Base-by-base conservation (phyloP, 108 stramenopile species). In the Nitzschia palea region DNA sequence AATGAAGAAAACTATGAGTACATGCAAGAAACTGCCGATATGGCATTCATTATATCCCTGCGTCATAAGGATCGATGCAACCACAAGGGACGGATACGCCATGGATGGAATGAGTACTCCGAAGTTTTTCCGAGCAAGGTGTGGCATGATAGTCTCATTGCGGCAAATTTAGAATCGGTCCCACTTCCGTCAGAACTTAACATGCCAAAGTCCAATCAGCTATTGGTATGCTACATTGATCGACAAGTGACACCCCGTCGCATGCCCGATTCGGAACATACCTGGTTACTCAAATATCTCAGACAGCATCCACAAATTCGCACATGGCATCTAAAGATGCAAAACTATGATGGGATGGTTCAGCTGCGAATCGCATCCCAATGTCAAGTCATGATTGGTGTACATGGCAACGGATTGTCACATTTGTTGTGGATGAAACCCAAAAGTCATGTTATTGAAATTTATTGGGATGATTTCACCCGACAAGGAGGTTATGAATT, bases 241-340 rank as follows among this genome's bases (percentile, higher is more conserved):
- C 54, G 54, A 29, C 54, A 55, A 55, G 31, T 14, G 5, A 55
- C 28, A 17, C 12, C 54, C 27, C 28, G 54, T 17, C 54, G 54
- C 27, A 55, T 55, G 54, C 54, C 54, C 27, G 54, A 55, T 29
- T 29, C 28, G 10, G 54, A 55, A 55, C 54, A 55, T n/a, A n/a
- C 25, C 12, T 55, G 54, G 54, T 55, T 55, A 28, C 26, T 55
- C 28, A 5, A 55, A 10, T 32, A 29, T 33, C 29, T 55, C 5
- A 30, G 26, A n/a, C 14, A 55, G 14, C 54, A 55, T 30, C 28
- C 54, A 10, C 14, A 10, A 14, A 33, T 55, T 32, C 31, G 12
- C 23, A 29, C 29, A 29, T 33, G 54, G 31, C 54, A 55, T 33
- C 29, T 55, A 28, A 4, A 28, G 12, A 55, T 55, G 54, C 30